These are phyloP conservation scores for Hydnomerulius pinastri DNA, from an alignment of 768 basidiomycete species.

Conservation along the genomic window DNA sequence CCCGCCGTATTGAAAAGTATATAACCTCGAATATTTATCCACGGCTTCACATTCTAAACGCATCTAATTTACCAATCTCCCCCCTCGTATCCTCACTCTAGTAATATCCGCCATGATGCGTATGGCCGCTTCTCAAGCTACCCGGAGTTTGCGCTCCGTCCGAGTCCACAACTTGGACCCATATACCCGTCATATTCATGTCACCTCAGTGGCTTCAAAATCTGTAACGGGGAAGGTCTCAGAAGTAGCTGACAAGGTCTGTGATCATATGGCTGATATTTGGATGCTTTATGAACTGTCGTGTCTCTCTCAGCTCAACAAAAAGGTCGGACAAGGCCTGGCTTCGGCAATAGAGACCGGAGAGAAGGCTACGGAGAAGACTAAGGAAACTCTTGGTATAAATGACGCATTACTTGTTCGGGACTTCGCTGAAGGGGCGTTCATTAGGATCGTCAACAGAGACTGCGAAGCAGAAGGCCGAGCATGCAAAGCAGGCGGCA, in stretches of 20 bases:
- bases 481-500: constrained; percentile 2
- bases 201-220: constrained; percentile 33
- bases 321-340: constrained; percentile 39
- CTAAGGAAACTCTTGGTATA: constrained; percentile 39
- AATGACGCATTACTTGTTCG: neutral
- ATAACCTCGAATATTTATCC: neutral
- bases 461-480: constrained; percentile 2
- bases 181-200: constrained; percentile 27
- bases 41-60: neutral
- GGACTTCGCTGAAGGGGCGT: neutral
- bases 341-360: constrained; percentile 44
- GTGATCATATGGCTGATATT: too few relatives aligned
- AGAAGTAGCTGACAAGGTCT: constrained; percentile 40
- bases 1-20: neutral
- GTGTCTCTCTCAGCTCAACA: constrained; percentile 36
- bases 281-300: neutral
- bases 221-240: constrained; percentile 41
- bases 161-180: neutral
- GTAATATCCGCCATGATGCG: neutral
- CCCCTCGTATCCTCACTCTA: neutral
- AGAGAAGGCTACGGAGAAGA: constrained; percentile 39
- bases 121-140: neutral
- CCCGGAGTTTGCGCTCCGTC: neutral
- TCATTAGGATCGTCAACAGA: constrained; percentile 1
- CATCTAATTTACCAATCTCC: neutral